Percentiles rank a stretch among this genome's conserved stretches.
Conservation (phyloP, 192 early-diverging fungal genomes). For the Mortierella claussenii region DNA sequence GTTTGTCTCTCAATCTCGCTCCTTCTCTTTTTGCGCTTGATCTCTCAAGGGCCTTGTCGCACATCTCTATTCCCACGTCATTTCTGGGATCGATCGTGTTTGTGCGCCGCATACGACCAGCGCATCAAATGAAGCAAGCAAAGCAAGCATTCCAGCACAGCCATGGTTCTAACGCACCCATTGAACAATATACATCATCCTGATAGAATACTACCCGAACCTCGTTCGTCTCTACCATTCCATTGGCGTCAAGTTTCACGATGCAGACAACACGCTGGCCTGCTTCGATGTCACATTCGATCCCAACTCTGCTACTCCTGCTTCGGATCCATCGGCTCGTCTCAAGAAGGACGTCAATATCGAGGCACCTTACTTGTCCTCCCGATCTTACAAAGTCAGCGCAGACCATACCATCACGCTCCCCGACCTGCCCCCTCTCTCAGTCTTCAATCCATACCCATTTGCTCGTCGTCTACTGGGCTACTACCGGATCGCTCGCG, state of each 20-base stretch:
- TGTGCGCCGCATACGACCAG: too few species aligned
- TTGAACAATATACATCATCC: too few species aligned
- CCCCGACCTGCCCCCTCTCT: constrained; percentile 43
- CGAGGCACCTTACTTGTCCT: constrained; percentile 39
- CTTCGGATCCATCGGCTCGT: constrained; percentile 1
- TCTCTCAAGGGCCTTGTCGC: too few species aligned
- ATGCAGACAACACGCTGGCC: constrained; percentile 51
- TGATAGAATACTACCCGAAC: constrained; percentile 50
- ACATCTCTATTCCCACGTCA: too few species aligned
- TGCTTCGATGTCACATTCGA: constrained; percentile 50
- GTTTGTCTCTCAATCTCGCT: too few species aligned
- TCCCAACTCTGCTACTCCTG: not conserved
- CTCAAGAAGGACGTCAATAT: constrained; percentile 14
- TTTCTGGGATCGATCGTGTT: too few species aligned
- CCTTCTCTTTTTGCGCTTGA: too few species aligned
- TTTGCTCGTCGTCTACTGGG: constrained; percentile 47
- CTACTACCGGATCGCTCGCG: constrained; percentile 49
- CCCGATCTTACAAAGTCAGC: constrained; percentile 49
- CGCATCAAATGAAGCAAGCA: too few species aligned
- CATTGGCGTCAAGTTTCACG: constrained; percentile 45
- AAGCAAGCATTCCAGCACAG: too few species aligned
- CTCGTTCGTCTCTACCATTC: constrained; percentile 47
- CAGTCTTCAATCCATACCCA: constrained; percentile 46
- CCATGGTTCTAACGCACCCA: too few species aligned
- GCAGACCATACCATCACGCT: constrained; percentile 47